These are phyloP conservation scores for Podaxis pistillaris DNA, from an alignment of 768 basidiomycete genomes.

Conservation along the genomic window DNA sequence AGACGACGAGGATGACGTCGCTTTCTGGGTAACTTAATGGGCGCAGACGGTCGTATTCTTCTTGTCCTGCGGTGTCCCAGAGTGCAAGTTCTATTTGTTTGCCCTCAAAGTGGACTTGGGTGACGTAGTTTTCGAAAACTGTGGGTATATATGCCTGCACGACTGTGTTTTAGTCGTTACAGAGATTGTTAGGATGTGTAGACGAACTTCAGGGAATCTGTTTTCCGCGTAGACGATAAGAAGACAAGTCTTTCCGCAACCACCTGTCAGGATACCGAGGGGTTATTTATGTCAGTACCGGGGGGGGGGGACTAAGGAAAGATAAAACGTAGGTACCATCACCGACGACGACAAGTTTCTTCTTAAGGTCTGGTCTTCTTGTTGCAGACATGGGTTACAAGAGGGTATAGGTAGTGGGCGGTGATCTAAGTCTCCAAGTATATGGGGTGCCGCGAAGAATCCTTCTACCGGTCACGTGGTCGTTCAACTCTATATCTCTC, in stretches of 20 bases:
- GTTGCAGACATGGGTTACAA: conserved; percentile 9
- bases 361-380: conserved; percentile 75
- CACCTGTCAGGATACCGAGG: conserved; percentile 43
- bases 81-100: conserved; percentile 94
- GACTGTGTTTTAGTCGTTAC: conserved; percentile 1
- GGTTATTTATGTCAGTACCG: conserved; percentile 22
- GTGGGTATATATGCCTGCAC: conserved; percentile 88
- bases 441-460: neutral
- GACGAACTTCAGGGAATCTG: conserved; percentile 85
- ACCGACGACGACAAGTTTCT: conserved; percentile 86
- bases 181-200: neutral
- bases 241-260: conserved; percentile 92
- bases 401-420: conserved; percentile 27
- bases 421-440: conserved; percentile 17
- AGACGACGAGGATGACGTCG: conserved; percentile 91
- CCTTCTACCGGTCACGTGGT: neutral
- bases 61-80: conserved; percentile 98
- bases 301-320: neutral
- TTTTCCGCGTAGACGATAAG: conserved; percentile 97
- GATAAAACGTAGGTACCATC: conserved; percentile 50
- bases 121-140: conserved; percentile 93
- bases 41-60: conserved; percentile 90
- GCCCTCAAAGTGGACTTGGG: conserved; percentile 80
- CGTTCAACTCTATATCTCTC: neutral
- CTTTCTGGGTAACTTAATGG: conserved; percentile 87